Percentiles rank a stretch among this genome's conserved stretches.
Evolutionary conservation across 805 yeast species (phyloP).

Genomic region (Candida sakaeoensis): DNA sequence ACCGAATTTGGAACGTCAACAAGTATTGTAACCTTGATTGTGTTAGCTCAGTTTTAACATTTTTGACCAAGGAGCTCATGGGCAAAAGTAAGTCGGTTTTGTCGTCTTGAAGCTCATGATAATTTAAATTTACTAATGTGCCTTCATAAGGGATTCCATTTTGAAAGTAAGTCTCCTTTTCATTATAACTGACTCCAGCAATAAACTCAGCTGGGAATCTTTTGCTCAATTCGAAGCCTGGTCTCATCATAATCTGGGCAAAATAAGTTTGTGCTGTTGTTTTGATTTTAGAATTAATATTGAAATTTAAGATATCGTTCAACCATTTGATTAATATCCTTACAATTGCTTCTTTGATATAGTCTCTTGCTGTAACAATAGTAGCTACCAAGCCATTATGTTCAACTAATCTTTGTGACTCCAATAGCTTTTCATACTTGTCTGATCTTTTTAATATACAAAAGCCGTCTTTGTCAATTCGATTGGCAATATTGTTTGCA

Average conservation of each 20-base stretch:
- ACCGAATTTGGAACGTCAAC: conserved; percentile 56
- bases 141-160: conserved; percentile 31
- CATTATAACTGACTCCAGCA: conserved; percentile 15
- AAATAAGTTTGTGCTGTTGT: conserved; percentile 22
- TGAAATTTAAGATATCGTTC: conserved; percentile 24
- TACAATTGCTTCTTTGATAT: conserved; percentile 45
- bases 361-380: conserved; percentile 49
- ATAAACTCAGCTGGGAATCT: conserved; percentile 22
- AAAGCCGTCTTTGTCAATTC: conserved; percentile 50
- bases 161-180: conserved; percentile 22
- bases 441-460: conserved; percentile 39
- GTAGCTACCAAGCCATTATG: conserved; percentile 54
- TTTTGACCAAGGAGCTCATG: conserved; percentile 13
- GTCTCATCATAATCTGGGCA: conserved; percentile 42
- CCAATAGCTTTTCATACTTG: conserved; percentile 19
- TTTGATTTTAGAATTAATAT: conserved; percentile 20
- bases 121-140: conserved; percentile 21
- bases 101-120: conserved; percentile 14
- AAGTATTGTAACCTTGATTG: conserved; percentile 56
- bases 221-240: conserved; percentile 30
- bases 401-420: conserved; percentile 38
- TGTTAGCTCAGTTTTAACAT: conserved; percentile 18
- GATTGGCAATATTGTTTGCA: conserved; percentile 37
- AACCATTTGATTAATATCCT: conserved; percentile 51
- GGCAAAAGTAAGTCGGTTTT: conserved; percentile 16